Evolutionary conservation across 1,284 basidiomycete genomes (phyloP).

Genomic region (Tilletia walkeri): DNA sequence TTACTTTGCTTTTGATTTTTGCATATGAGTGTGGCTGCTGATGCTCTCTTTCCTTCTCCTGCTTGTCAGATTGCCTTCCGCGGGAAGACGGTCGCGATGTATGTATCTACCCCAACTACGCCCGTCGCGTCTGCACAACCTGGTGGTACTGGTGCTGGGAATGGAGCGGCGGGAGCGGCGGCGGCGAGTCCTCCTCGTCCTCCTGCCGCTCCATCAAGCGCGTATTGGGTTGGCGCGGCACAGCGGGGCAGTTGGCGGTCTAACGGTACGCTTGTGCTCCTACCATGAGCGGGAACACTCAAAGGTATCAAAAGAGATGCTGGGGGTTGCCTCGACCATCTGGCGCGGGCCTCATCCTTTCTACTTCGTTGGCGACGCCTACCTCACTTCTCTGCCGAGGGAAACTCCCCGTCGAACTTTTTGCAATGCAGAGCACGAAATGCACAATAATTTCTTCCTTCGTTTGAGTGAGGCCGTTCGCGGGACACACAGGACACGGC

Average conservation of each 20-base stretch:
- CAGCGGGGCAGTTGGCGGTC: slow-evolving; percentile 45
- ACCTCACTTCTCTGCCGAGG: too few species aligned
- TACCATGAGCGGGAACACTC: slow-evolving; percentile 20
- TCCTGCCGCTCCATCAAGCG: slow-evolving; percentile 23
- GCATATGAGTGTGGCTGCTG: neutral
- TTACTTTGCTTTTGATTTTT: neutral
- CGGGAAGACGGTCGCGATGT: slow-evolving; percentile 34
- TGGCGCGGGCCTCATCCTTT: too few species aligned
- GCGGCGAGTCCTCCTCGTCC: slow-evolving; percentile 8
- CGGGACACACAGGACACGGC: too few species aligned
- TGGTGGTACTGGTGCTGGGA: neutral
- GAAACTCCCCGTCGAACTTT: too few species aligned
- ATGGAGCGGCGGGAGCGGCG: neutral
- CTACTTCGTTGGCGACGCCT: too few species aligned
- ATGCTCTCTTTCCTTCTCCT: neutral
- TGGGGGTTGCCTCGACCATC: too few species aligned
- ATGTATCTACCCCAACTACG: neutral
- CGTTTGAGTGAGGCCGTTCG: too few species aligned
- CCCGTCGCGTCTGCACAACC: neutral
- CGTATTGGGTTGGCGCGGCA: slow-evolving; percentile 31
- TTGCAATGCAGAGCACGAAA: too few species aligned
- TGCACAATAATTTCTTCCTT: too few species aligned
- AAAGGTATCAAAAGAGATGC: too few species aligned
- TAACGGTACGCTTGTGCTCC: slow-evolving; percentile 50
- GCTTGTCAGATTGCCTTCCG: slow-evolving; percentile 27